Percentiles rank a stretch among this genome's conserved stretches.
These are phyloP conservation scores for Clarireedia hainanense DNA, from an alignment of 2,329 filamentous ascomycete species.

Conservation along the genomic window DNA sequence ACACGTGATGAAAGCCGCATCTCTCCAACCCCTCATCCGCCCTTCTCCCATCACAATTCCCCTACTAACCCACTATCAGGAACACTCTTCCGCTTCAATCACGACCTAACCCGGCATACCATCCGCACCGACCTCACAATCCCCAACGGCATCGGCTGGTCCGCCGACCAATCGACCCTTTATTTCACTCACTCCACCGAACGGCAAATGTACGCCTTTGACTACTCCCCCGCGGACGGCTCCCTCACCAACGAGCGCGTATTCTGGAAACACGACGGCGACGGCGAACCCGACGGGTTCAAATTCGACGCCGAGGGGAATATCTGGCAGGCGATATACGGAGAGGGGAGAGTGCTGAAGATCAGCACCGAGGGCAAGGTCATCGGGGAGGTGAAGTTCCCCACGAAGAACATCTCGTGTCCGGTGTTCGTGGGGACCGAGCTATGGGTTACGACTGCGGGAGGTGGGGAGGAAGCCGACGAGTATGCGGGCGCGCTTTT, in stretches of 20 bases:
- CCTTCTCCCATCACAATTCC: background rate
- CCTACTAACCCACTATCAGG: conserved; percentile 38
- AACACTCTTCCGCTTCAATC: conserved; percentile 64
- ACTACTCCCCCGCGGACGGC: conserved; percentile 60
- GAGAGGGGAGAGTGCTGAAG: conserved; percentile 65
- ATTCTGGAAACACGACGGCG: conserved; percentile 58
- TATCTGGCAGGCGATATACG: conserved; percentile 84
- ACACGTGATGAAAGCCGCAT: background rate
- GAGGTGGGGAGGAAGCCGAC: conserved; percentile 55
- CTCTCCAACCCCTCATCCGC: background rate
- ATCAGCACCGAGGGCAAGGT: conserved; percentile 59
- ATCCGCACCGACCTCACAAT: conserved; percentile 62
- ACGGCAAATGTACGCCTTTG: conserved; percentile 63
- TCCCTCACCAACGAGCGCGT: conserved; percentile 59
- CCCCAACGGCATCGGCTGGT: conserved; percentile 82
- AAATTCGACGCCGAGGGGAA: conserved; percentile 77
- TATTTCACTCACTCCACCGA: conserved; percentile 77
- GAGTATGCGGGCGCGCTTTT: conserved; percentile 66
- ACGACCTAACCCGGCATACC: conserved; percentile 49
- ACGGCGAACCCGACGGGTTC: conserved; percentile 74
- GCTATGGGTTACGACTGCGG: conserved; percentile 73
- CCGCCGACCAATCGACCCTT: conserved; percentile 53
- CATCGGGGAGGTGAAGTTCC: conserved; percentile 66
- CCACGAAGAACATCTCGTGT: conserved; percentile 75
- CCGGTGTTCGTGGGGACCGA: conserved; percentile 67